Evolutionary conservation across 768 basidiomycete species (phyloP), one percentile per base, ranked within the genome.

Genomic region (Termitomyces sp.): DNA sequence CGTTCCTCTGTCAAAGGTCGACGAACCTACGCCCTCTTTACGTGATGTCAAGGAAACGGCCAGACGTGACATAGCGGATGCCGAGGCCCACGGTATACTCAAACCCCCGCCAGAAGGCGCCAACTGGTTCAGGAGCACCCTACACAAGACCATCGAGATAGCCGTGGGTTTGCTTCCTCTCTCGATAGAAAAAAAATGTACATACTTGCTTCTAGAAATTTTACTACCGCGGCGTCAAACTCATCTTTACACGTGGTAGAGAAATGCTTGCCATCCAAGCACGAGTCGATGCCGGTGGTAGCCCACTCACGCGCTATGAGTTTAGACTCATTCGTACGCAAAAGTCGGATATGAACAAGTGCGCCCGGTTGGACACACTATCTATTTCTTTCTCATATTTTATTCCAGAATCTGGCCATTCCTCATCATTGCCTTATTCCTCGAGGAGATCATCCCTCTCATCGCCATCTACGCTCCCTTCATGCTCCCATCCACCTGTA

Each of bases 381-480:
- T 23, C 15, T 41, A 26, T 35, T 5, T 43, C 37, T 40, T 62
- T 61, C 49, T 63, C 62, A 63, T 42, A 60, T 28, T 45, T 44
- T 11, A 58, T 44, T 46, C 23, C 59, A 89, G 90, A 72, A 79
- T 94, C 40, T 72, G 92, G 3, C 92, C 92, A 0, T 94, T 94
- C 72, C 66, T 91, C 9, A 62, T 89, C 62, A 82, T 92, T 57
- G 78, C 91, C 30, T 67, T 90, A 28, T 67, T 93, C 14, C 73
- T 91, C 1, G 92, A 94, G 68, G 92, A 94, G 69, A 67, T 88
- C 35, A 81, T 94, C 54, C 92, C 92, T 14, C 77, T 94, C 59
- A 81, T 93, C 59, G 90, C 90, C 28, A 81, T 94, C 58, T 94
- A 90, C 64, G 85, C 82, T n/a, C 92, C 92, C 1, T 82, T 80